Base-by-base conservation (phyloP, 306 rosid genomes). In the Acacia crassicarpa region DNA sequence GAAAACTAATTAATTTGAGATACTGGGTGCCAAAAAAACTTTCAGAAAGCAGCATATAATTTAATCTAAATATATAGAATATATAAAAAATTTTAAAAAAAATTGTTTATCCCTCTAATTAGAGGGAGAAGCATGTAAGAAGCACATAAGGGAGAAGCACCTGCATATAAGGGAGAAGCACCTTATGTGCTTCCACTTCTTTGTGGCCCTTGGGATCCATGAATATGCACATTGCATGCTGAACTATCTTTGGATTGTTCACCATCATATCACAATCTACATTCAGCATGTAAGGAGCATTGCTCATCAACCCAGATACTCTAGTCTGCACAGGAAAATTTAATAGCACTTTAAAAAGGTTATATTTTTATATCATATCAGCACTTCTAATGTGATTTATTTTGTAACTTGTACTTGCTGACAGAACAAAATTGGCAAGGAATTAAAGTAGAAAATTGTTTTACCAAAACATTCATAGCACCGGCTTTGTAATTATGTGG, bases 181-280 rank as follows among this genome's bases (percentile, higher is more conserved):
- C n/a, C n/a, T n/a, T n/a, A n/a, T n/a, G n/a, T n/a, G n/a, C n/a
- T n/a, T n/a, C n/a, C n/a, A n/a, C 84, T 30, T 91, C 91, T 17
- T 76, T 73, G 69, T 83, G 77, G 9, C 75, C 68, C 71, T 89
- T 67, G 33, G 95, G 53, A 71, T 82, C 89, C 22, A 80, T 30
- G 30, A 94, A 76, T 48, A 89, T 45, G 76, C 95, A 92, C 87
- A 94, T 80, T 13, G 93, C 92, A 23, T 92, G 89, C 15, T 83
- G 75, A 72, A 74, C 61, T 20, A 83, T 67, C 59, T 89, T 84
- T 4, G 97, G 92, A 43, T 89, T 82, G 85, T 89, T 92, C 54
- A 40, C 91, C 80, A 76, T 81, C 97, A 94, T 94, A 83, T 94
- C 97, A 35, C 96, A 94, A 41, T 94, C 98, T 12, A 94, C 87